These are phyloP conservation scores for Cinchona pubescens DNA, from an alignment of 257 asterid genomes.

Conservation along the genomic window DNA sequence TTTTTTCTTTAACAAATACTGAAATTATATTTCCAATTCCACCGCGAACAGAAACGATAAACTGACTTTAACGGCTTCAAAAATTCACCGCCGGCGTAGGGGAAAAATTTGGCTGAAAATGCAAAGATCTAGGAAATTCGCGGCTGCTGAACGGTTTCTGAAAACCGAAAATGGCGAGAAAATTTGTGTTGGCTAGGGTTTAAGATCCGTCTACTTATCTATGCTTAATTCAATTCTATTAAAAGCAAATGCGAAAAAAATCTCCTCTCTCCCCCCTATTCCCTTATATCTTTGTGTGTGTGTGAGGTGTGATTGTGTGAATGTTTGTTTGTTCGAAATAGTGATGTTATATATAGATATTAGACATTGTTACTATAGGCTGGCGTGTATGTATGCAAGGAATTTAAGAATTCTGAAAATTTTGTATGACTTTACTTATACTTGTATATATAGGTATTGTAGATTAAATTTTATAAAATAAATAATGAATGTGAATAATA, in stretches of 20 bases:
- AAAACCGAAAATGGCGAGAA: conserved; percentile 1
- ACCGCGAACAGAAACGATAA: background rate
- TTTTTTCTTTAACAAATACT: background rate
- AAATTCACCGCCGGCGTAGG: background rate
- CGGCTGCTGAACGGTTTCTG: background rate
- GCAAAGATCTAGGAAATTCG: conserved; percentile 11
- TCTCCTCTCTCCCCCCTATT: background rate
- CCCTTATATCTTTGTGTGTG: background rate
- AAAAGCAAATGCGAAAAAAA: conserved; percentile 12
- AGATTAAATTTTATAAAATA: no score
- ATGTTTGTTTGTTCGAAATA: background rate
- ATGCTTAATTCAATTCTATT: conserved; percentile 1
- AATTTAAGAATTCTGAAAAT: no score
- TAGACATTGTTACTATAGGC: no score
- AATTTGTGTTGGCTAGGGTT: background rate
- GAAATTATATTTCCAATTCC: conserved; percentile 10
- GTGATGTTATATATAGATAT: background rate
- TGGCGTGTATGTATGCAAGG: no score
- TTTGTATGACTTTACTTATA: no score
- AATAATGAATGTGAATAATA: no score
- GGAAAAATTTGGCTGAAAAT: background rate
- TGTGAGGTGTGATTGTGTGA: background rate
- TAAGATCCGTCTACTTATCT: conserved; percentile 10
- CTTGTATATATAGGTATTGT: no score
- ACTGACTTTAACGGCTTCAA: background rate